Evolutionary conservation across 139 green algal species (phyloP), one percentile per base, ranked within the genome.

Genomic region (Tetratostichococcus sp.): DNA sequence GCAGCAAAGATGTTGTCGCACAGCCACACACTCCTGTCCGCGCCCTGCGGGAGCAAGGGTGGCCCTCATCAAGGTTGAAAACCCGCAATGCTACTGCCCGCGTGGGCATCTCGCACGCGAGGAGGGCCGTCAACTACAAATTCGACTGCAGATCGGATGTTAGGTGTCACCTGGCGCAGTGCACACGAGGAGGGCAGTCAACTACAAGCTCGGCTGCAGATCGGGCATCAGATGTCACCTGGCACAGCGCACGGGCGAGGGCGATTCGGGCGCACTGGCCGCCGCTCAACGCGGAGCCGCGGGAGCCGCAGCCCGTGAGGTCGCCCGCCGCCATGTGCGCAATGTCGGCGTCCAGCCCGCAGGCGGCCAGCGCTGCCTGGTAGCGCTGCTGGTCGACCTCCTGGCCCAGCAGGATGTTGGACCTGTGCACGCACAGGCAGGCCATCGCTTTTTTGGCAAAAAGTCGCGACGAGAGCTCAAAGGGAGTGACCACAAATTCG

Each of bases 201-300:
- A n/a, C n/a, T n/a, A n/a, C n/a, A n/a, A n/a, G n/a, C n/a, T n/a
- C n/a, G n/a, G n/a, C n/a, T n/a, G n/a, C n/a, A n/a, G n/a, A n/a
- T n/a, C n/a, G n/a, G n/a, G n/a, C n/a, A n/a, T n/a, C n/a, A n/a
- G n/a, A n/a, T 17, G 32, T 33, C 31, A 80, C 68, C 39, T 85
- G 74, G 80, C 95, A 96, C 23, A 96, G 70, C 1, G 88, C 90
- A 0, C 91, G 76, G 0, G 91, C 91, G 11, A 92, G 78, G 0
- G 78, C 79, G 35, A 92, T 31, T 22, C 89, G 81, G 4, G 81
- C 84, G 1, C 77, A 70, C 79, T 93, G 87, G 17, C 87, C 84
- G 8, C 87, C 87, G 22, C 74, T 84, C 28, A 91, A 78, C 22
- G 68, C 81, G 32, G 71, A 69, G 1, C 91, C 91, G 14, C 79